Evolutionary conservation across 1,284 basidiomycete species (phyloP), one percentile per base, ranked within the genome.

Genomic region (Sphagnurus paluster): DNA sequence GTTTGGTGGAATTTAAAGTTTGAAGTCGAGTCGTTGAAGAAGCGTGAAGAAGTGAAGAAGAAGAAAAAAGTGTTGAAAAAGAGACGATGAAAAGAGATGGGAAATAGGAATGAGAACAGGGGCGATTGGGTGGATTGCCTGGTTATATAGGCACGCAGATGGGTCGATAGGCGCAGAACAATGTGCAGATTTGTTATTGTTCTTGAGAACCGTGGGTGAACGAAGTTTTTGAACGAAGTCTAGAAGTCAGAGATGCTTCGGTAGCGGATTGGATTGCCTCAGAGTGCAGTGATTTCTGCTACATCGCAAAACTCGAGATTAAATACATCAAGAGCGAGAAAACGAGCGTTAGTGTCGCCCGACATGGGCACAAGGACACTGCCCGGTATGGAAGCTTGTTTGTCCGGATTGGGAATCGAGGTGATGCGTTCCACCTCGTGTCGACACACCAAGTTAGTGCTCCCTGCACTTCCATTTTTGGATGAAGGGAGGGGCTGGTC

Each of bases 281-380:
- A 39, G 40, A 11, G 21, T 25, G 40, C 39, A 35, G 29, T 32
- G 44, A 44, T 52, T 10, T 20, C 40, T 33, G 23, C 44, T 35
- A 13, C 49, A 44, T 50, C 32, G 19, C 38, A 26, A 42, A 16
- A 29, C 5, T 21, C 14, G 36, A 34, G 37, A 48, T 57, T 56
- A 56, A 52, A 56, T 56, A 57, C 43, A 19, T 30, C 42, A 42
- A 37, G 14, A 43, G 40, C 24, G 16, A 26, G 20, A 19, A 29
- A 30, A 17, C 45, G 32, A 17, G 37, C 29, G 19, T 40, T 34
- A 34, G 38, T 39, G 43, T 40, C 42, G 42, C 39, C 36, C 36
- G 46, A 40, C 43, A 37, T 49, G 41, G 49, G 59, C 55, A 71
- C 66, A 71, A 71, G 64, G 62, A 34, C 52, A 54, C 40, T 32